Evolutionary conservation across 106 monocot genomes (phyloP).

Genomic region (Dendrobium officinale): DNA sequence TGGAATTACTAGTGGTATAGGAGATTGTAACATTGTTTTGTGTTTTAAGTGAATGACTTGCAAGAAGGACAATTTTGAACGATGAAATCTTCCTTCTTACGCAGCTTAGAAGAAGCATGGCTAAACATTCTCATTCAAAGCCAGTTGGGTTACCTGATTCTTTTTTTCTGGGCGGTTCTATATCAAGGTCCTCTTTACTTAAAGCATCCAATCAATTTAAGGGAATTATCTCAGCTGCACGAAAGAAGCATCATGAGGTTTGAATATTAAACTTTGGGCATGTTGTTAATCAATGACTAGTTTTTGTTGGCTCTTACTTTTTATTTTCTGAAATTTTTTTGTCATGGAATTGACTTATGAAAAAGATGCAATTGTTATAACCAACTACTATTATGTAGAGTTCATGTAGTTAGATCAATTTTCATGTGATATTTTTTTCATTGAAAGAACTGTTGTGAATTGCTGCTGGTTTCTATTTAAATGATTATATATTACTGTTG

Average conservation of each 20-base stretch:
- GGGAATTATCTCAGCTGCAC: constrained; percentile 17
- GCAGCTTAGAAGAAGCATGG: constrained; percentile 25
- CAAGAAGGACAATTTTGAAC: neutral
- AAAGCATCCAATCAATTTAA: constrained; percentile 20
- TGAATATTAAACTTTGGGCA: constrained; percentile 13
- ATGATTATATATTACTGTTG: neutral
- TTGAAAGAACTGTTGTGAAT: neutral
- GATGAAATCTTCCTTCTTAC: neutral
- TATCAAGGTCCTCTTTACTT: constrained; percentile 27
- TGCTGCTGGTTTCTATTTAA: neutral
- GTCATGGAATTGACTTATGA: neutral
- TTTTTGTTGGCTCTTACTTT: neutral
- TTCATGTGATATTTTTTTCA: neutral
- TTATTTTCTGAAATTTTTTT: neutral
- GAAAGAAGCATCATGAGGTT: constrained; percentile 39
- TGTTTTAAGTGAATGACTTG: neutral
- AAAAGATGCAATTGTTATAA: neutral
- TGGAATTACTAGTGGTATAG: neutral
- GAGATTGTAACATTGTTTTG: neutral
- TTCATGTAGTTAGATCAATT: neutral
- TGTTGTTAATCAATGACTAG: neutral
- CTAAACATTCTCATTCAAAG: constrained; percentile 17
- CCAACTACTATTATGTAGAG: neutral
- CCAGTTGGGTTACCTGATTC: constrained; percentile 30
- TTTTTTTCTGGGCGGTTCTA: constrained; percentile 42